Evolutionary conservation across 805 yeast species (phyloP).

Genomic region (Metschnikowia continentalis): DNA sequence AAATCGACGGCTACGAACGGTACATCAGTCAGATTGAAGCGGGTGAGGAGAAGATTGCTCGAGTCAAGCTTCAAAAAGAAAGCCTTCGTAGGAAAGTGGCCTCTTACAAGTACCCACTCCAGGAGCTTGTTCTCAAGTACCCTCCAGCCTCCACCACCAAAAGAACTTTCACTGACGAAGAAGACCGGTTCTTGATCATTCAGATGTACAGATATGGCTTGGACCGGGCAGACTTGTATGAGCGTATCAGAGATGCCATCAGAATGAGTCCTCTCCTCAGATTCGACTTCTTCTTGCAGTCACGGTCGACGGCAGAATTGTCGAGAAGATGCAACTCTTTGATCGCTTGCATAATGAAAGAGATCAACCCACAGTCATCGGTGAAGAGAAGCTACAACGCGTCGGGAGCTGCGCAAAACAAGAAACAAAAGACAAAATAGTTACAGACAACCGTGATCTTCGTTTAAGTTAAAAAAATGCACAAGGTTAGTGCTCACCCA

Average conservation of each 20-base stretch:
- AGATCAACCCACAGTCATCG: conserved; percentile 27
- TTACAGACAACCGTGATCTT: not conserved
- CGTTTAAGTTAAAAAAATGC: not conserved
- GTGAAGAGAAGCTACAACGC: not conserved
- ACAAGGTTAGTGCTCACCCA: not conserved
- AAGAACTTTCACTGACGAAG: conserved; percentile 73
- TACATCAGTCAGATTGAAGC: conserved; percentile 75
- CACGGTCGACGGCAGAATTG: conserved; percentile 73
- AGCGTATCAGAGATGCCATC: conserved; percentile 69
- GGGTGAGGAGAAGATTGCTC: conserved; percentile 81
- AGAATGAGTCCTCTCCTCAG: conserved; percentile 73
- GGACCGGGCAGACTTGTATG: conserved; percentile 75
- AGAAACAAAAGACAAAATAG: conserved; percentile 3
- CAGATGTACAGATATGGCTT: conserved; percentile 78
- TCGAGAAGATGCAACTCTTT: conserved; percentile 79
- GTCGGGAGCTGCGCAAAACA: not conserved
- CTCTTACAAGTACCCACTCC: conserved; percentile 69
- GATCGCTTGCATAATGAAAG: conserved; percentile 69
- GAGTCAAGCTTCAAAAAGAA: conserved; percentile 67
- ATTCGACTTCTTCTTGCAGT: conserved; percentile 82
- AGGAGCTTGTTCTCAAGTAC: conserved; percentile 64
- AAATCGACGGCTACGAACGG: conserved; percentile 86
- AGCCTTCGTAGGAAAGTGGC: conserved; percentile 72
- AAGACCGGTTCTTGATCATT: conserved; percentile 81
- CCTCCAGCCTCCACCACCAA: conserved; percentile 70